A percentile compares a stretch with the other conserved stretches of the same genome.
Evolutionary conservation across 345 rosid genomes (phyloP).

Genomic region (Gossypium rotundifolium): DNA sequence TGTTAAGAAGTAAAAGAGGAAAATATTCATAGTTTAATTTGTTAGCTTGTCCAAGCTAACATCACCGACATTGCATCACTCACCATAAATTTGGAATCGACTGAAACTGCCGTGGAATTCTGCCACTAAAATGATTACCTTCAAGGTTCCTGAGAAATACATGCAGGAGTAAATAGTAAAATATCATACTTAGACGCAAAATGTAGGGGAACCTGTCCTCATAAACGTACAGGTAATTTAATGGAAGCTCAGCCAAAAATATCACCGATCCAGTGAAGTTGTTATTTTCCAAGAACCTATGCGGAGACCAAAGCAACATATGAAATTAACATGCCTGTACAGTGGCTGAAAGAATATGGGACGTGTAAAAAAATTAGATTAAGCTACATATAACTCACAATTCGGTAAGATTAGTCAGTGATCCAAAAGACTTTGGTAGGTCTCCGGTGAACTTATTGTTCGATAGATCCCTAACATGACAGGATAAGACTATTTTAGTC

Average conservation of each 20-base stretch:
- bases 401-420: slow-evolving; percentile 56
- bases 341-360: not conserved
- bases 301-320: not conserved
- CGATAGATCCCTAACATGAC: slow-evolving; percentile 69
- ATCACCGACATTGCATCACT: slow-evolving; percentile 21
- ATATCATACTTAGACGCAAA: slow-evolving; percentile 12
- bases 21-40: slow-evolving; percentile 5
- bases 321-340: not conserved
- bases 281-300: slow-evolving; percentile 83
- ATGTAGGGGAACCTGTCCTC: slow-evolving; percentile 1
- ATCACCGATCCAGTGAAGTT: slow-evolving; percentile 82
- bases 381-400: slow-evolving; percentile 45
- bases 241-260: slow-evolving; percentile 68
- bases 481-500: slow-evolving; percentile 5
- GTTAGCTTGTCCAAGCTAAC: not conserved
- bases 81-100: slow-evolving; percentile 74
- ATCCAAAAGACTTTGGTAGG: slow-evolving; percentile 75
- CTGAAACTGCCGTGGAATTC: slow-evolving; percentile 74
- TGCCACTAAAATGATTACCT: slow-evolving; percentile 75
- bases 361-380: not conserved
- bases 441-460: slow-evolving; percentile 77
- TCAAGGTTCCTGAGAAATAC: slow-evolving; percentile 62
- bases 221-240: slow-evolving; percentile 60
- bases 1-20: slow-evolving; percentile 23
- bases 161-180: slow-evolving; percentile 21